These are phyloP conservation scores for Didymella sp. DNA, from an alignment of 2,329 filamentous ascomycete genomes.

Conservation along the genomic window DNA sequence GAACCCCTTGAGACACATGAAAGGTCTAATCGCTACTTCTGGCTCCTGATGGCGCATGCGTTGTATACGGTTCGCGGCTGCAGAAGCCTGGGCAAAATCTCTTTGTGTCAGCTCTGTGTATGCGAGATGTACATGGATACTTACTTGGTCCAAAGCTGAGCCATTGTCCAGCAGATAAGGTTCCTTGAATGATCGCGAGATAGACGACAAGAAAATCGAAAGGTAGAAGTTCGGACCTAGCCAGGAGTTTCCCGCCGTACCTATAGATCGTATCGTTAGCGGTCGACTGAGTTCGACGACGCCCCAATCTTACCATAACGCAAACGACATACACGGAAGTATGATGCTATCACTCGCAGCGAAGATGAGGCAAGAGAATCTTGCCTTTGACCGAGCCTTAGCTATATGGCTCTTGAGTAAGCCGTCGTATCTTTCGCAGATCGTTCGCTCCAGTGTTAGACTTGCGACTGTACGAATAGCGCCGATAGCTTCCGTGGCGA, in stretches of 20 bases:
- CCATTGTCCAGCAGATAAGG: conserved; percentile 37
- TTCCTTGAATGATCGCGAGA: conserved; percentile 37
- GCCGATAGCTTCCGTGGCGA: conserved; percentile 89
- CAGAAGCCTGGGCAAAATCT: conserved; percentile 38
- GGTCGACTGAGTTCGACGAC: no score
- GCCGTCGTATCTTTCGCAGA: conserved; percentile 72
- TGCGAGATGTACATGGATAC: not conserved
- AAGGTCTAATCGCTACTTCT: not conserved
- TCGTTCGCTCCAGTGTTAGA: conserved; percentile 82
- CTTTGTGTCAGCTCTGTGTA: not conserved
- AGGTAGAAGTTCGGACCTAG: conserved; percentile 24
- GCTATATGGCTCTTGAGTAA: conserved; percentile 73
- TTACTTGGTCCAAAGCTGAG: conserved; percentile 39
- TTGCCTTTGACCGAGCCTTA: conserved; percentile 71
- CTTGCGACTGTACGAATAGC: conserved; percentile 94
- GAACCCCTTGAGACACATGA: conserved; percentile 2
- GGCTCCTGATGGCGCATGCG: conserved; percentile 14
- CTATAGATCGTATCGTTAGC: conserved; percentile 8
- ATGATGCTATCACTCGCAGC: conserved; percentile 64
- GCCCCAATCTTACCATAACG: conserved; percentile 34
- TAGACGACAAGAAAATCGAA: conserved; percentile 36
- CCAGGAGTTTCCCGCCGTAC: conserved; percentile 37
- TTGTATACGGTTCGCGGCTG: conserved; percentile 33
- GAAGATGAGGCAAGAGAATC: conserved; percentile 46
- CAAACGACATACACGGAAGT: conserved; percentile 55